phyloP scores from a whole-genome alignment of 2,329 filamentous ascomycete genomes.

The Scedosporium boydii region DNA sequence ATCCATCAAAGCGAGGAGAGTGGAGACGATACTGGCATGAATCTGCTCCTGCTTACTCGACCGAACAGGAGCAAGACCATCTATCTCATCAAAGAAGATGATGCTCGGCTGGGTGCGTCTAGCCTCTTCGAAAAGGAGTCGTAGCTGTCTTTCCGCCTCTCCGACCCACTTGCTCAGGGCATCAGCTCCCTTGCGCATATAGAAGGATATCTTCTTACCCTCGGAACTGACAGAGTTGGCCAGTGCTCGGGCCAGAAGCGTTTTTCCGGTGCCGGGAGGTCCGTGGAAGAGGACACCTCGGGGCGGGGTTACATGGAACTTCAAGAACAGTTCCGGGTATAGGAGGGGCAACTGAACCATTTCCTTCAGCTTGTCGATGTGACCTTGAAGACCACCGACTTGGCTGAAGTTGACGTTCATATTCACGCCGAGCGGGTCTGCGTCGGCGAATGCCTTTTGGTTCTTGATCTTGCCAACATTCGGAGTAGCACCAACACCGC shows the following conservation, averaged over 20 bases:
- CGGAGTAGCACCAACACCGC: slow-evolving; percentile 44
- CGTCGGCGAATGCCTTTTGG: slow-evolving; percentile 82
- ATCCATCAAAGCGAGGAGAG: slow-evolving; percentile 88
- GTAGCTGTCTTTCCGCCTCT: slow-evolving; percentile 90
- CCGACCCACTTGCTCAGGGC: slow-evolving; percentile 98
- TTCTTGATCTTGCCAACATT: slow-evolving; percentile 93
- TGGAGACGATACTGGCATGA: slow-evolving; percentile 94
- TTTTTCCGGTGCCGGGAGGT: slow-evolving; percentile 95
- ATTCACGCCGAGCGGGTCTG: slow-evolving; percentile 89
- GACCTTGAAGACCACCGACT: slow-evolving; percentile 82
- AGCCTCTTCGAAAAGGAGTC: slow-evolving; percentile 90
- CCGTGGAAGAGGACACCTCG: slow-evolving; percentile 94
- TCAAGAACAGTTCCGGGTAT: slow-evolving; percentile 88
- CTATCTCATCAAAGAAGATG: slow-evolving; percentile 94
- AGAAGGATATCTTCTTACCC: slow-evolving; percentile 93
- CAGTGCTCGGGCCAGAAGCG: slow-evolving; percentile 83
- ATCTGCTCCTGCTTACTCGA: slow-evolving; percentile 99
- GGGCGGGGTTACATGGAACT: slow-evolving; percentile 87
- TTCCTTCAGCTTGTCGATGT: slow-evolving; percentile 96
- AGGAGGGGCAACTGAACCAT: slow-evolving; percentile 94
- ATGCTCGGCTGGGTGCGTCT: slow-evolving; percentile 94
- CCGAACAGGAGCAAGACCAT: slow-evolving; percentile 87
- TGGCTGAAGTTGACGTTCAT: slow-evolving; percentile 88
- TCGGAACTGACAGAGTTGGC: slow-evolving; percentile 84
- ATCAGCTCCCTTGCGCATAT: slow-evolving; percentile 98